Base-by-base conservation (phyloP, 441 rosid genomes). In the Pelargonium myrrhifolium region DNA sequence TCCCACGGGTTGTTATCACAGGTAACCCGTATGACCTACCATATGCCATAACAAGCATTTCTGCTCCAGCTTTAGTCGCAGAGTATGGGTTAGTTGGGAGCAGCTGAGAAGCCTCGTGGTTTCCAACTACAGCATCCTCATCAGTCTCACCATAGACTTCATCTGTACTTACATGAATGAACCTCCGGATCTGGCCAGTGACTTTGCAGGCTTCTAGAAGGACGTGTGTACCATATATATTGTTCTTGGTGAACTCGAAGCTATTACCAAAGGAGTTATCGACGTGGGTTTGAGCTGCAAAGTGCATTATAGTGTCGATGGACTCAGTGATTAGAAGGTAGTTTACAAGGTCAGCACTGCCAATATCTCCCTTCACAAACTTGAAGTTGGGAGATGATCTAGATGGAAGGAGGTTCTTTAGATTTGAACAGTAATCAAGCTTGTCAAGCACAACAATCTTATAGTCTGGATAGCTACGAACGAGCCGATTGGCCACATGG, bases 371-470 rank as follows among this genome's bases (percentile, higher is more conserved):
- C 79, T 82, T 84, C 53, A 82, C 96, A 71, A 92, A 92, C 87
- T 92, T 92, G 78, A 92, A 88, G 79, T 92, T 89, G 1, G 95
- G 82, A 2, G 88, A 88, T 5, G 87, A 76, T 68, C 87, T 85
- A 0, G 91, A 92, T 10, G 93, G 96, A 59, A 80, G 75, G 18
- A 92, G 89, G 64, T 92, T 92, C 58, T 92, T 92, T 63, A 89
- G 78, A 73, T 88, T 92, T 0, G 98, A 92, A 53, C 98, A 92
- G 72, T 92, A 92, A 75, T 92, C 98, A 39, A 92, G 96, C 82
- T 92, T 92, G 88, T 92, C 98, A 31, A 92, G 91, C 39, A 86
- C 98, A 37, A 92, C 98, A 58, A 92, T 89, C 74, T 92, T 92
- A 84, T 92, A 92, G 4, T 85, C 89, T 0, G 96, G 94, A 71